phyloP scores from a whole-genome alignment of 2,329 filamentous ascomycete species.

The Penicillium olsonii region DNA sequence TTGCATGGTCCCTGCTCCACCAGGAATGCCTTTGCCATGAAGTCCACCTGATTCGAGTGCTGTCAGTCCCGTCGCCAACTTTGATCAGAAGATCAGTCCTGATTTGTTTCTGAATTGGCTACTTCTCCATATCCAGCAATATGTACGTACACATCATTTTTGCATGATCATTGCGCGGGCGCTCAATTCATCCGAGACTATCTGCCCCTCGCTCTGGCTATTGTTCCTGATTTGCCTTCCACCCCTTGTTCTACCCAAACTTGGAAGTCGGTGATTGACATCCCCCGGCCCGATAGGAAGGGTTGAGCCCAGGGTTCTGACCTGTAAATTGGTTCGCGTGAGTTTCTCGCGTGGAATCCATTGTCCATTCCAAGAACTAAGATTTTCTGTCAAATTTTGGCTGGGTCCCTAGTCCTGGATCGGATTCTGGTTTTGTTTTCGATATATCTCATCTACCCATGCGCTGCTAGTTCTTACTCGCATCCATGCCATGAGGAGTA shows the following conservation, averaged over 20 bases:
- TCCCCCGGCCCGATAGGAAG: background rate
- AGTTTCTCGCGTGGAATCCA: conserved; percentile 5
- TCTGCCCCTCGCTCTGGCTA: background rate
- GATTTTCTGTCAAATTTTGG: background rate
- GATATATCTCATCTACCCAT: conserved; percentile 1
- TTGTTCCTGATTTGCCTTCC: background rate
- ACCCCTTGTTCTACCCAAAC: conserved; percentile 20
- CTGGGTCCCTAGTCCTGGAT: background rate
- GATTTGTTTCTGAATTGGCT: background rate
- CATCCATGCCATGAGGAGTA: conserved; percentile 6
- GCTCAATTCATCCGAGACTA: background rate
- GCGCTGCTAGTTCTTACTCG: background rate
- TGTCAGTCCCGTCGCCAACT: background rate
- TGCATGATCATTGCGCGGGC: background rate
- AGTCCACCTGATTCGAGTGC: conserved; percentile 11
- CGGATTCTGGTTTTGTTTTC: background rate
- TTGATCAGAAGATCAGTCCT: background rate
- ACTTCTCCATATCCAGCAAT: background rate
- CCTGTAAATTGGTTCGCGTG: conserved; percentile 13
- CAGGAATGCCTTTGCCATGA: conserved; percentile 8
- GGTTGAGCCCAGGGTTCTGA: conserved; percentile 10
- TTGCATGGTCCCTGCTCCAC: conserved; percentile 7
- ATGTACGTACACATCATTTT: too few relatives aligned
- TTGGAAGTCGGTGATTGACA: background rate
- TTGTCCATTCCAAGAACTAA: conserved; percentile 1